phyloP scores from a whole-genome alignment of 352 stramenopile genomes.

The Globisporangium parvum region DNA sequence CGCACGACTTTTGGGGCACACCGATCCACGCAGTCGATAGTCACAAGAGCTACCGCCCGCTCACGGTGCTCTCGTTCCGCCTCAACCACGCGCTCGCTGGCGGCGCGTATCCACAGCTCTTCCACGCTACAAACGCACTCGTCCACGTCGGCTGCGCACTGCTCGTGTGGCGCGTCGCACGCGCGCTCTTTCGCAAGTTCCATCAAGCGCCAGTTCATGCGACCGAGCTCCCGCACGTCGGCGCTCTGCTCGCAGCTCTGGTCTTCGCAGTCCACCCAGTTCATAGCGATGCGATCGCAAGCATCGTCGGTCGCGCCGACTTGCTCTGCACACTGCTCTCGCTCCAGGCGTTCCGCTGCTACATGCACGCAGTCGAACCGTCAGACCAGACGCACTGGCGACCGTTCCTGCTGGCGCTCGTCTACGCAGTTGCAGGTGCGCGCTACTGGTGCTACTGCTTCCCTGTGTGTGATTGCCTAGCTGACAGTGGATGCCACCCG shows the following conservation, averaged over 20 bases:
- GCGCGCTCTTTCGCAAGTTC: constrained; percentile 21
- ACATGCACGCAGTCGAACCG: constrained; percentile 22
- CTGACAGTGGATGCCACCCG: not conserved
- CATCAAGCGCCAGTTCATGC: not conserved
- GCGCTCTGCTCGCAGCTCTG: constrained; percentile 38
- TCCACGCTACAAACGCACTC: constrained; percentile 64
- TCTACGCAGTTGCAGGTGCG: constrained; percentile 15
- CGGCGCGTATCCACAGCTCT: constrained; percentile 11
- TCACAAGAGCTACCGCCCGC: constrained; percentile 84
- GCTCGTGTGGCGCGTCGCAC: constrained; percentile 47
- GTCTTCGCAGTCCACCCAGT: constrained; percentile 91
- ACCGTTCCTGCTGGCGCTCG: constrained; percentile 5
- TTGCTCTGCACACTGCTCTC: constrained; percentile 75
- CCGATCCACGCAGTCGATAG: constrained; percentile 34
- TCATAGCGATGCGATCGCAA: constrained; percentile 88
- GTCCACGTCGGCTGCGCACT: constrained; percentile 54
- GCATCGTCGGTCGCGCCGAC: constrained; percentile 88
- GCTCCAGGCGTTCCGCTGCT: constrained; percentile 53
- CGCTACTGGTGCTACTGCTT: not conserved
- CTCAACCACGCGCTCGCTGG: constrained; percentile 36
- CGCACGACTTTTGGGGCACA: constrained; percentile 82
- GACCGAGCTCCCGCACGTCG: constrained; percentile 6
- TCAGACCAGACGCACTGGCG: constrained; percentile 14
- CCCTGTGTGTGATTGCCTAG: not conserved
- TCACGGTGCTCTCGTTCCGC: constrained; percentile 67